These are phyloP conservation scores for Aschersonia sp. DNA, from an alignment of 2,329 filamentous ascomycete genomes.

Conservation along the genomic window DNA sequence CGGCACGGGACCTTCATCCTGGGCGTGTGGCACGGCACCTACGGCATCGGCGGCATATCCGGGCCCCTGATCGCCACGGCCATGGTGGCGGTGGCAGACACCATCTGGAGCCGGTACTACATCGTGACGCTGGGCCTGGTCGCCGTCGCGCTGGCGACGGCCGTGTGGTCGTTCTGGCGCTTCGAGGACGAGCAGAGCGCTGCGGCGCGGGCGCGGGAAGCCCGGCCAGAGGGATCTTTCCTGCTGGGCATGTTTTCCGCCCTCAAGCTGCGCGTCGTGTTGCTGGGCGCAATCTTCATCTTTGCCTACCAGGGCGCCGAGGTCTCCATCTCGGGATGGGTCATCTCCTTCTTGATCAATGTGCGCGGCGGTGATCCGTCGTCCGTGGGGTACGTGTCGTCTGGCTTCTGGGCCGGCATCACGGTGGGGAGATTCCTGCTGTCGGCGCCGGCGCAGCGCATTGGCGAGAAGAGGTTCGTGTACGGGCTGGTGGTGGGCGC, in stretches of 20 bases:
- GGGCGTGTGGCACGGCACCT: constrained; percentile 52
- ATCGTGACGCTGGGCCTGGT: constrained; percentile 46
- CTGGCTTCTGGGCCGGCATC: constrained; percentile 59
- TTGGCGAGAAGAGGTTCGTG: constrained; percentile 60
- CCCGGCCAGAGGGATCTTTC: constrained; percentile 7
- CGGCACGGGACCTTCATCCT: constrained; percentile 38
- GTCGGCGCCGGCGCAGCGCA: constrained; percentile 45
- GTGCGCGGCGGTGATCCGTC: constrained; percentile 54
- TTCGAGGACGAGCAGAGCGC: constrained; percentile 46
- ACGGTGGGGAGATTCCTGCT: constrained; percentile 62
- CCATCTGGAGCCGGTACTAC: constrained; percentile 61
- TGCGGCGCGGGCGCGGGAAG: constrained; percentile 19
- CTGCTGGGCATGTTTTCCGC: constrained; percentile 30
- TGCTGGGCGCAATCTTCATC: constrained; percentile 67
- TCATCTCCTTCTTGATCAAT: constrained; percentile 70
- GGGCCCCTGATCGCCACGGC: constrained; percentile 64
- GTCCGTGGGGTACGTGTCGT: constrained; percentile 65
- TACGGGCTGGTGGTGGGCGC: constrained; percentile 46
- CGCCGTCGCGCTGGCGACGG: constrained; percentile 38
- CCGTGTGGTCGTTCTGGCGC: constrained; percentile 52
- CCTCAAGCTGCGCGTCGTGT: constrained; percentile 40
- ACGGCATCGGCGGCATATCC: constrained; percentile 48
- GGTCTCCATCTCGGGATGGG: constrained; percentile 74
- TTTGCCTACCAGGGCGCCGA: constrained; percentile 79
- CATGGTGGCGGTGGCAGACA: constrained; percentile 43